Evolutionary conservation across 306 rosid species (phyloP), one percentile per base, ranked within the genome.

Genomic region (Fragaria ananassa): DNA sequence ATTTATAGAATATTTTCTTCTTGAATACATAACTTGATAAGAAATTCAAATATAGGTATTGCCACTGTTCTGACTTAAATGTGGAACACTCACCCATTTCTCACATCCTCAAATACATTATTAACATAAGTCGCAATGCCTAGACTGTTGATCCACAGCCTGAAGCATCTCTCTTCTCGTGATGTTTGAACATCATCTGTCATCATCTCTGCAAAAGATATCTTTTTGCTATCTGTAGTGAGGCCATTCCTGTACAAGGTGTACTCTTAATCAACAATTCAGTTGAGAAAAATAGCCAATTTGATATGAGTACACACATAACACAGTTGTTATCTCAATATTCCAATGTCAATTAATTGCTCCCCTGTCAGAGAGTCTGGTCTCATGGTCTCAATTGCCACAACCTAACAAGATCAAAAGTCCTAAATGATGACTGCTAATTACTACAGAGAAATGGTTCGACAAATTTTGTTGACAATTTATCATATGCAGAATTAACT

Each of bases 101-200:
- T 86, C 71, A 96, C 97, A 85, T 96, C 98, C 86, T 96, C 99
- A 67, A 96, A 96, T 41, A 96, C 89, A 77, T 90, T 92, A 81
- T 89, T 86, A 57, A 96, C 88, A 23, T 78, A 80, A 44, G 89
- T 84, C 78, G 77, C 81, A 81, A 96, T 91, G 61, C 98, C 98
- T 49, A 96, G 89, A 86, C 98, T 96, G 77, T 96, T 92, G 86
- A 96, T 91, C 99, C 98, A 96, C 76, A 92, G 70, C 69, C 99
- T 90, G 71, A 86, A 96, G 81, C 98, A 96, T 83, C 99, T 91
- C 85, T 96, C 99, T 83, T 96, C 99, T 87, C 96, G 86, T 82
- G 84, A 96, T 53, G 97, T 93, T 83, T 87, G 93, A 81, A 91
- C 89, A 67, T 96, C 99, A 18, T 96, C 99, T 1, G 94, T 64